phyloP scores from a whole-genome alignment of 345 rosid genomes.

The Gossypium raimondii region DNA sequence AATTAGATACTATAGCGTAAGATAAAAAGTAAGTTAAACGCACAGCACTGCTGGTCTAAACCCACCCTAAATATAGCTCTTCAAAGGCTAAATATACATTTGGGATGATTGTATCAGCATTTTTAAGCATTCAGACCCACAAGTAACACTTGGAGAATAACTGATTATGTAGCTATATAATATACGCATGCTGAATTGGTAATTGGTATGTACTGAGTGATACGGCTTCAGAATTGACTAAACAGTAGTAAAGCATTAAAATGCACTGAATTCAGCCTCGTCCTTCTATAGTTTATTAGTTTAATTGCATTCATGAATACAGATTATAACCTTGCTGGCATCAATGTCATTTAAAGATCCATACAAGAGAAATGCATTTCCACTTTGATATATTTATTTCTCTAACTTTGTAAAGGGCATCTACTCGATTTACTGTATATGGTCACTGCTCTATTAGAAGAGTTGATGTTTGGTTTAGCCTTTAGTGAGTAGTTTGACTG shows the following conservation, averaged over 20 bases:
- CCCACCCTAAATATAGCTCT: neutral
- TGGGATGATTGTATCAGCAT: neutral
- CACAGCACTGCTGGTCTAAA: rapidly evolving
- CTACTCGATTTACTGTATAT: neutral
- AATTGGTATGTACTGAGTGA: neutral
- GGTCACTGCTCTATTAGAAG: neutral
- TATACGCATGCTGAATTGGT: neutral
- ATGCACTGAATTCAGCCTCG: neutral
- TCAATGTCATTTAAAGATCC: neutral
- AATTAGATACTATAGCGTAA: too few species aligned
- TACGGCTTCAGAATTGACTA: neutral
- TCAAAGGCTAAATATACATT: neutral
- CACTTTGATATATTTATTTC: neutral
- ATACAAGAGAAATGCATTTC: neutral
- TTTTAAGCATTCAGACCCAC: neutral
- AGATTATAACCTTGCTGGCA: neutral
- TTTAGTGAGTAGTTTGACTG: constrained; percentile 1
- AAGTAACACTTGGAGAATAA: neutral
- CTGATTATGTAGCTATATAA: neutral
- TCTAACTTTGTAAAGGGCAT: constrained; percentile 1
- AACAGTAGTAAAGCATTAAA: constrained; percentile 1
- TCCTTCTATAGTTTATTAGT: neutral
- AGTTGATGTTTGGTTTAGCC: neutral
- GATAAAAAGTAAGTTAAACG: too few species aligned
- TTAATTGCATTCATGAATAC: constrained; percentile 4